phyloP scores from a whole-genome alignment of 1,284 basidiomycete genomes.

The Marasmius tenuissimus region DNA sequence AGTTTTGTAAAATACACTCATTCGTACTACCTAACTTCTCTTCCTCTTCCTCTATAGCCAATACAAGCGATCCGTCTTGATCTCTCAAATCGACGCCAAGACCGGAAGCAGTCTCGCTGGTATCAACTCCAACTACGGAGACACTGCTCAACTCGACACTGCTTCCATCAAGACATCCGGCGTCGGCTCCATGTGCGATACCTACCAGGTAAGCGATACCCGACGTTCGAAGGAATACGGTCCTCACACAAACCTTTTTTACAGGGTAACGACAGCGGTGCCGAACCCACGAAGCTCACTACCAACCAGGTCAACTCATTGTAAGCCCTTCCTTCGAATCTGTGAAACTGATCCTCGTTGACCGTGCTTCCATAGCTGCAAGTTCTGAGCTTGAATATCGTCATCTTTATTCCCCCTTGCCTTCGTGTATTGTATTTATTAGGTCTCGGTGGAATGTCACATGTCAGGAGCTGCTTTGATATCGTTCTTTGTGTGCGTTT shows the following conservation, averaged over 20 bases:
- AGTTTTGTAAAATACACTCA: neutral
- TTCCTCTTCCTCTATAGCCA: neutral
- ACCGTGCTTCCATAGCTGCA: too few relatives aligned
- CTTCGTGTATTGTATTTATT: too few relatives aligned
- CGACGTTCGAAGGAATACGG: neutral
- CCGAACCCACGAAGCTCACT: slow-evolving; percentile 2
- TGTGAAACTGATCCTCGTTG: neutral
- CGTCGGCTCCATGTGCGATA: slow-evolving; percentile 2
- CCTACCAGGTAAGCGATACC: neutral
- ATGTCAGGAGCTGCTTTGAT: too few relatives aligned
- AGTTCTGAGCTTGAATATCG: too few relatives aligned
- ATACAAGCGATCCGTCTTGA: slow-evolving; percentile 7
- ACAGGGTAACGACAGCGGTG: slow-evolving; percentile 5
- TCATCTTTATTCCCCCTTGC: too few relatives aligned
- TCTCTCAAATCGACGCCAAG: slow-evolving; percentile 12
- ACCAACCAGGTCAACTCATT: slow-evolving; percentile 5
- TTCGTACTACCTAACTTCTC: neutral
- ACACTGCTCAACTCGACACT: slow-evolving; percentile 9
- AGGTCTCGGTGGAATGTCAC: too few relatives aligned
- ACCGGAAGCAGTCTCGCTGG: slow-evolving; percentile 10
- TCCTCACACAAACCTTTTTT: neutral
- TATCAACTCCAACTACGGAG: slow-evolving; percentile 17
- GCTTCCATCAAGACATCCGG: neutral
- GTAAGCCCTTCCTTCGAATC: neutral
- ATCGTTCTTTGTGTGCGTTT: too few relatives aligned